These are phyloP conservation scores for Udeniomyces megalosporus DNA, from an alignment of 768 basidiomycete species.

Conservation along the genomic window DNA sequence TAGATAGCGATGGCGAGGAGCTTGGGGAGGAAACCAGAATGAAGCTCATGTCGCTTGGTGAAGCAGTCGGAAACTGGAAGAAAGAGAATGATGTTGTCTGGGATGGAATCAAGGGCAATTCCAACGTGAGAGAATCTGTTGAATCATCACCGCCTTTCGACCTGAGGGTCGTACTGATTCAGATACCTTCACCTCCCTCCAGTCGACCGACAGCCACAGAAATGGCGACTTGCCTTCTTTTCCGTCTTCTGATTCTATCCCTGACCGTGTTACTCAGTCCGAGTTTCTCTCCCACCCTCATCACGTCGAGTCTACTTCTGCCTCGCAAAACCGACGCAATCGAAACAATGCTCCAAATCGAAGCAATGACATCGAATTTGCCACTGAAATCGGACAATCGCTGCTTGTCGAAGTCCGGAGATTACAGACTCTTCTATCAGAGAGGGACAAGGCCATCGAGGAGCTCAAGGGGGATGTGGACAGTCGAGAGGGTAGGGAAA, in stretches of 20 bases:
- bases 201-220: no score
- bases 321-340: not conserved
- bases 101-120: conserved; percentile 19
- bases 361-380: conserved; percentile 54
- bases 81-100: conserved; percentile 26
- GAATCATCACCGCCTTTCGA: no score
- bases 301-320: not conserved
- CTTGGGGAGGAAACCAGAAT: conserved; percentile 19
- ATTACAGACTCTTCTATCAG: conserved; percentile 73
- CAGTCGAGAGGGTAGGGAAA: not conserved
- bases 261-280: not conserved
- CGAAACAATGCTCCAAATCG: conserved; percentile 24
- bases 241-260: not conserved
- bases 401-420: conserved; percentile 80
- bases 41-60: conserved; percentile 23
- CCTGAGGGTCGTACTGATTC: no score
- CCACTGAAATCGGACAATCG: conserved; percentile 91
- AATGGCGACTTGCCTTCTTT: not conserved
- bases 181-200: no score
- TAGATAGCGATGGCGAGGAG: conserved; percentile 23
- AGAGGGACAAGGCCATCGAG: conserved; percentile 82
- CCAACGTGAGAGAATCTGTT: no score
- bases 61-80: conserved; percentile 26
- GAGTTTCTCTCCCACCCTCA: conserved; percentile 3
- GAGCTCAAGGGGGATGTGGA: conserved; percentile 69